phyloP scores from a whole-genome alignment of 768 basidiomycete genomes.

The Boletus barrowsii region DNA sequence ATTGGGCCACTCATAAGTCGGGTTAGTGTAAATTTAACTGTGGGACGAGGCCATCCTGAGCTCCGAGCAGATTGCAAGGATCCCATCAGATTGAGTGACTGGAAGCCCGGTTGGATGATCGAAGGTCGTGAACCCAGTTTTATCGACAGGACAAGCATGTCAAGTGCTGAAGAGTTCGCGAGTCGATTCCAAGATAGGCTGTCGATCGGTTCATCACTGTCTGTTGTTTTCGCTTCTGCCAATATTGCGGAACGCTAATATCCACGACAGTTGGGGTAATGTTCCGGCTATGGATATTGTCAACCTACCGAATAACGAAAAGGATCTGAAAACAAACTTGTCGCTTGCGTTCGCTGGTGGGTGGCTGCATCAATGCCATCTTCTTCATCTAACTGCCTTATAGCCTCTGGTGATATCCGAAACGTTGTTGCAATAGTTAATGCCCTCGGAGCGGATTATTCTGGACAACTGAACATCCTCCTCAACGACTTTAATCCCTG shows the following conservation, averaged over 20 bases:
- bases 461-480: slow-evolving; percentile 37
- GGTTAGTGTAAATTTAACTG: slow-evolving; percentile 20
- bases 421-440: slow-evolving; percentile 44
- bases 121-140: slow-evolving; percentile 23
- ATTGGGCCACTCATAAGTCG: slow-evolving; percentile 40
- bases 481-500: slow-evolving; percentile 39
- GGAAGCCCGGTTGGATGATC: slow-evolving; percentile 23
- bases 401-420: slow-evolving; percentile 51
- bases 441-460: slow-evolving; percentile 38
- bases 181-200: slow-evolving; percentile 24
- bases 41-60: not conserved
- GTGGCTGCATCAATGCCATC: not conserved
- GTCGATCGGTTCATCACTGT: slow-evolving; percentile 26
- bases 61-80: slow-evolving; percentile 23
- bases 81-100: slow-evolving; percentile 14
- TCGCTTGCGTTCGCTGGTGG: slow-evolving; percentile 26
- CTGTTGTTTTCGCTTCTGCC: not conserved
- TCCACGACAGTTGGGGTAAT: slow-evolving; percentile 31
- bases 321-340: slow-evolving; percentile 14
- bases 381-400: not conserved
- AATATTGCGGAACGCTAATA: not conserved
- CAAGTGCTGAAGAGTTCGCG: slow-evolving; percentile 11
- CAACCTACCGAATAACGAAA: slow-evolving; percentile 25
- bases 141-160: slow-evolving; percentile 2
- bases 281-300: slow-evolving; percentile 34